Base-by-base conservation (phyloP, 441 rosid species). In the Croton setiger region DNA sequence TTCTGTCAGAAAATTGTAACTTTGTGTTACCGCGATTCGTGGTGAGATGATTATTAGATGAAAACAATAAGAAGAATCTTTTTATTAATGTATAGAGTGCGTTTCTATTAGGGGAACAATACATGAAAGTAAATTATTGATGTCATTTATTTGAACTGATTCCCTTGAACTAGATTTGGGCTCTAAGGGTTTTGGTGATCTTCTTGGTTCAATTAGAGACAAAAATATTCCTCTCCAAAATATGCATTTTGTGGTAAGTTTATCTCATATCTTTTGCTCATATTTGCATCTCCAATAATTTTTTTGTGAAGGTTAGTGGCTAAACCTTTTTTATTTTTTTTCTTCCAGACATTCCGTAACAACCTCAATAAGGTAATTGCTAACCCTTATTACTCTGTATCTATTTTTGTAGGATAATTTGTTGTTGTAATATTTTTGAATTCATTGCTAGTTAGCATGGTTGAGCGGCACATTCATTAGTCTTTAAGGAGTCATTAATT, bases 161-260 rank as follows among this genome's bases (percentile, higher is more conserved):
- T 68, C 72, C 68, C 62, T 47, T 85, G 75, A 57, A 74, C 64
- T 87, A 94, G 98, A 92, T 9, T 73, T 92, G 79, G 99, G 94
- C 62, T 91, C 97, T 49, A 78, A 90, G 62, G 98, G 99, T n/a
- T 94, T 90, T 74, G 97, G 97, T 14, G 88, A 90, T 74, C 87
- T 92, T 71, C 96, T 94, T 67, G 87, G 76, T 64, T 85, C 97
- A 80, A 81, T 94, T 67, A 85, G 98, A 76, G 88, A 88, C 82
- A 90, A 86, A 82, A 86, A 79, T 33, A 87, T 92, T 72, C 83
- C 90, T 15, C 86, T 92, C 66, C 90, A 92, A 45, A 94, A 92
- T 83, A 92, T 94, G 84, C 97, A 94, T 83, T 91, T 94, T 82
- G 97, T 94, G 93, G 98, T 94, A 84, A 52, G 84, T 72, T 35